Percentiles rank a stretch among this genome's conserved stretches.
These are phyloP conservation scores for Glebionis coronaria DNA, from an alignment of 129 eudicot genomes.

Conservation along the genomic window DNA sequence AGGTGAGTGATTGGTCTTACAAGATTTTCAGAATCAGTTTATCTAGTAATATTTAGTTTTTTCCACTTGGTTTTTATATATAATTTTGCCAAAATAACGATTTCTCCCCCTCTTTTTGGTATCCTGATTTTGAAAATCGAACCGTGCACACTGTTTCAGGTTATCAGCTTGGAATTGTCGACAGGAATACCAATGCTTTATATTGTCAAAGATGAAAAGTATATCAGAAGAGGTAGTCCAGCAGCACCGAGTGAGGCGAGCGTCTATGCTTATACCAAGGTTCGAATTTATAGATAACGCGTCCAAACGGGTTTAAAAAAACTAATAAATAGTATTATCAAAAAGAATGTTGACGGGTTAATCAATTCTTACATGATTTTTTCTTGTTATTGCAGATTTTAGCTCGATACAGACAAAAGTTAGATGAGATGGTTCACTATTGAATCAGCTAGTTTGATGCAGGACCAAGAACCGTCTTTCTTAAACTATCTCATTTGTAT, in stretches of 20 bases:
- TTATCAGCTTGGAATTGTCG: no score
- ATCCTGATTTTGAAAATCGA: no score
- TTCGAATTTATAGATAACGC: background rate
- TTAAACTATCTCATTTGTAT: constrained; percentile 6
- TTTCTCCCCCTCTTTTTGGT: no score
- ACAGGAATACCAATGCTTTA: no score
- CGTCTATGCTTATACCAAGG: constrained; percentile 92
- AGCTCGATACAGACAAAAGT: constrained; percentile 86
- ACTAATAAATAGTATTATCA: no score
- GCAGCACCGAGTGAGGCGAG: constrained; percentile 84
- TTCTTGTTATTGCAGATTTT: constrained; percentile 45
- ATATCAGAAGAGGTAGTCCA: constrained; percentile 95
- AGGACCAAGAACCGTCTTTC: background rate
- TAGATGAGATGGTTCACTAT: constrained; percentile 75
- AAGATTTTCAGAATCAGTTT: no score
- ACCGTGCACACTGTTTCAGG: no score
- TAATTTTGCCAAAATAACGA: no score
- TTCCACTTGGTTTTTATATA: no score
- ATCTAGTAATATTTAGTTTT: no score
- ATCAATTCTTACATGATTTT: background rate
- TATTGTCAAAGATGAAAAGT: constrained; percentile 16
- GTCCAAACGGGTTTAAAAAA: no score
- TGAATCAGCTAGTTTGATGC: constrained; percentile 7
- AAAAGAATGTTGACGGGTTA: background rate
- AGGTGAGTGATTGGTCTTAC: no score